Percentiles rank a stretch among this genome's conserved stretches.
phyloP scores from a whole-genome alignment of 345 rosid genomes.

The Ceriops zippeliana region DNA sequence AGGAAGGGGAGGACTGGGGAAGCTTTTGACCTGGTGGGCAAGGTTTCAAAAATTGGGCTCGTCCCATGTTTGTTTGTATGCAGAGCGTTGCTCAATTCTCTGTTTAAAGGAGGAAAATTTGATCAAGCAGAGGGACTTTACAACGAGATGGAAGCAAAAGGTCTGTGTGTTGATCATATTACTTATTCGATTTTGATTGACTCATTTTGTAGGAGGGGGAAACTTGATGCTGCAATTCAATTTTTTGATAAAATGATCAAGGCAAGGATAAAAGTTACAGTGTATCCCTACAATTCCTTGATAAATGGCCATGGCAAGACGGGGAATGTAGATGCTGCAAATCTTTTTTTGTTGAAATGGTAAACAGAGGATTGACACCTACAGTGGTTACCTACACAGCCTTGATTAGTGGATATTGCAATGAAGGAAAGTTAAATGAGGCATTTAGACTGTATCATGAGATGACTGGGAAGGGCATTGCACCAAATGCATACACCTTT shows the following conservation, averaged over 20 bases:
- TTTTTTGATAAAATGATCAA: slow-evolving; percentile 53
- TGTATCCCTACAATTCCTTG: slow-evolving; percentile 79
- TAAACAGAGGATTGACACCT: slow-evolving; percentile 51
- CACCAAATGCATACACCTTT: slow-evolving; percentile 59
- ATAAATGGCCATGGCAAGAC: slow-evolving; percentile 73
- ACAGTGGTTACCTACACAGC: slow-evolving; percentile 74
- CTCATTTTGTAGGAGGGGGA: slow-evolving; percentile 69
- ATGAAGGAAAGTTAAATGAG: slow-evolving; percentile 45
- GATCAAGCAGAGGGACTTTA: slow-evolving; percentile 66
- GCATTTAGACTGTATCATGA: slow-evolving; percentile 76
- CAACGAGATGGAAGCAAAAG: slow-evolving; percentile 44
- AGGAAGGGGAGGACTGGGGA: slow-evolving; percentile 50
- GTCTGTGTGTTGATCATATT: slow-evolving; percentile 48
- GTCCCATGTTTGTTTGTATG: slow-evolving; percentile 65
- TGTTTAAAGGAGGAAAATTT: slow-evolving; percentile 58
- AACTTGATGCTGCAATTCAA: slow-evolving; percentile 50
- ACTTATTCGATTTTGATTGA: slow-evolving; percentile 72
- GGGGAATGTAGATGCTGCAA: slow-evolving; percentile 54
- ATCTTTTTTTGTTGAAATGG: slow-evolving; percentile 55
- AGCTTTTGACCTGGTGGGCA: slow-evolving; percentile 56
- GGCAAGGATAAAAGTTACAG: slow-evolving; percentile 43
- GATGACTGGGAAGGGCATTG: slow-evolving; percentile 77
- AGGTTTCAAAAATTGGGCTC: slow-evolving; percentile 41
- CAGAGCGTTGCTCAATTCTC: slow-evolving; percentile 67
- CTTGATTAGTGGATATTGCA: slow-evolving; percentile 71